Evolutionary conservation across 495 filamentous ascomycete species (phyloP).

Genomic region (Xylaria sp.): DNA sequence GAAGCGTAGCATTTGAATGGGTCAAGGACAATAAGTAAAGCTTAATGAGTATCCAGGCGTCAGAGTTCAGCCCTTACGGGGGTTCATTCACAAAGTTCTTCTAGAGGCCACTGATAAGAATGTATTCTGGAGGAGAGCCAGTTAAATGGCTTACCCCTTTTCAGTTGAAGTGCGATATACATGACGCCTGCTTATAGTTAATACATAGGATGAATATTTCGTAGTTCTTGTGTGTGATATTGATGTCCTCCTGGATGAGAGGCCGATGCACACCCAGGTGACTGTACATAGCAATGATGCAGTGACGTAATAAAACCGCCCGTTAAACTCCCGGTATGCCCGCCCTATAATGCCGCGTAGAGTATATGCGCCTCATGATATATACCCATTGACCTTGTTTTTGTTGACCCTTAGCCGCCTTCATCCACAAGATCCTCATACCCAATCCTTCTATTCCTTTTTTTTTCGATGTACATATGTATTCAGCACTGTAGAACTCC

Average conservation of each 20-base stretch:
- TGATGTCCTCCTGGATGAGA: not conserved
- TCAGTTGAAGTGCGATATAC: not conserved
- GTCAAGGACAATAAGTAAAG: not conserved
- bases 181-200: not conserved
- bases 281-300: not conserved
- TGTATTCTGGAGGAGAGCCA: not conserved
- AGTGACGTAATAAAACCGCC: not conserved
- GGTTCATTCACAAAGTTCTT: not conserved
- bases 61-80: not conserved
- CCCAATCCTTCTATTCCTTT: not conserved
- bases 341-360: not conserved
- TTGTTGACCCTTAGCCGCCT: not conserved
- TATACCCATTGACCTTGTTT: not conserved
- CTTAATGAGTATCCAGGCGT: not conserved
- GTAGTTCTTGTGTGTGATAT: not conserved
- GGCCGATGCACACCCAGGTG: too few species aligned
- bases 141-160: not conserved
- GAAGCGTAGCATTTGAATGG: not conserved
- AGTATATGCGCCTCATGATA: not conserved
- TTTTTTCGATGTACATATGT: not conserved
- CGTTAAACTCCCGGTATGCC: not conserved
- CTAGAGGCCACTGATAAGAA: not conserved
- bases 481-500: not conserved
- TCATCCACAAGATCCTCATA: not conserved
- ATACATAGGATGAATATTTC: too few species aligned